Base-by-base conservation (phyloP, 305 asterid genomes). In the Solanum aculeatissimum region DNA sequence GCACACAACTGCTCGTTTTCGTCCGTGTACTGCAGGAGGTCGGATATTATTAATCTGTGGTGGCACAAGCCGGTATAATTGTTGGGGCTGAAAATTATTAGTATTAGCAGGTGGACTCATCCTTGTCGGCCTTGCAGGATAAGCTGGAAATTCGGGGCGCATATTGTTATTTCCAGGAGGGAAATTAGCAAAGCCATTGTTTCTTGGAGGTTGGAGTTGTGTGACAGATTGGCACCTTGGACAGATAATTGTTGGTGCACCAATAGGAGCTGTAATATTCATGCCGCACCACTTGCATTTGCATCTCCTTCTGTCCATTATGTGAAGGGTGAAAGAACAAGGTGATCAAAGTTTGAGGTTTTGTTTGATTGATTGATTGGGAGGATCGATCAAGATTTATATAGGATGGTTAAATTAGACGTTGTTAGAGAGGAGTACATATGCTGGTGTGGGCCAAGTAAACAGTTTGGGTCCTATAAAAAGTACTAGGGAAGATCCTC, bases 1-100 rank as follows among this genome's bases (percentile, higher is more conserved):
- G 51, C 95, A 91, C 15, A 93, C 87, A 87, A 94, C 84, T 66
- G 98, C 98, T 27, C 94, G 93, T 84, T 88, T 92, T 74, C 86
- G 87, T 53, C 96, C 93, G 81, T 90, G 90, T 58, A 89, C 87
- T 8, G 88, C 72, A 35, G 92, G 91, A 78, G 89, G 83, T 16
- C 38, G 23, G 57, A 85, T 79, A n/a, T 72, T 43, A 43, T 72
- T 49, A 6, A 23, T 25, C 43, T 9, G 63, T 27, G 81, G 81
- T 75, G 81, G 4, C 62, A 72, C 13, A 42, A 7, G 7, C 8
- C 68, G 16, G 81, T 75, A 27, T 38, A 32, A 60, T 70, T 88
- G 88, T 42, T 49, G 89, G 40, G 70, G 80, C 83, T 16, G 68
- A 63, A 3, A 53, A 21, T 72, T 72, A 53, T 38, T 10, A 35